phyloP scores from a whole-genome alignment of 768 basidiomycete species.

The Trametes maxima region DNA sequence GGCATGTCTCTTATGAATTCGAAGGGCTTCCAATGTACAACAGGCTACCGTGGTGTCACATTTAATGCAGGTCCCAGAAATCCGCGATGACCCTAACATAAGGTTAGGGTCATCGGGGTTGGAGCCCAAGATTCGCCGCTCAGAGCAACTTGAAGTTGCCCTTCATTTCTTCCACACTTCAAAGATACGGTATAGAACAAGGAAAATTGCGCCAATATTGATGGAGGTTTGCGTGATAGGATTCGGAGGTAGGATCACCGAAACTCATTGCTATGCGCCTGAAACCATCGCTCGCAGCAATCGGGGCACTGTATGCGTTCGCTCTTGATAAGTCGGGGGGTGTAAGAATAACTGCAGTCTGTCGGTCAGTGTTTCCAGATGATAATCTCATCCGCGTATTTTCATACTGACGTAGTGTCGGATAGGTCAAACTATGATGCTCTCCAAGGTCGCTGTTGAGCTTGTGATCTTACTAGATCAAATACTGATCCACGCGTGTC shows the following conservation, averaged over 20 bases:
- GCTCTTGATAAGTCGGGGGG: constrained; percentile 30
- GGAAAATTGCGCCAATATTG: neutral
- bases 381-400: neutral
- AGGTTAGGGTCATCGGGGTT: constrained; percentile 6
- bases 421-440: constrained; percentile 28
- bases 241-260: constrained; percentile 25
- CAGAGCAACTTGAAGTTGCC: too few species aligned
- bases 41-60: too few species aligned
- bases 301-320: constrained; percentile 36
- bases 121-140: too few species aligned
- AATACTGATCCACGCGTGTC: neutral
- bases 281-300: constrained; percentile 20
- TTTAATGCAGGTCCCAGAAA: too few species aligned
- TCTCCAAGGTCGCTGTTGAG: constrained; percentile 14
- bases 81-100: neutral
- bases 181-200: too few species aligned
- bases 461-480: neutral
- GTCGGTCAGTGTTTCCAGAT: constrained; percentile 29
- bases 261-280: neutral
- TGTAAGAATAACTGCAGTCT: constrained; percentile 35
- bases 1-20: too few species aligned
- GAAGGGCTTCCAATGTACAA: too few species aligned
- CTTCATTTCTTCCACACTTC: too few species aligned
- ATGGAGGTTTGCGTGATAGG: constrained; percentile 24
- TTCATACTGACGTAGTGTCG: neutral